A percentile compares a stretch with the other conserved stretches of the same genome.
These are phyloP conservation scores for Lipomyces mesembrius DNA, from an alignment of 805 yeast genomes.

Conservation along the genomic window DNA sequence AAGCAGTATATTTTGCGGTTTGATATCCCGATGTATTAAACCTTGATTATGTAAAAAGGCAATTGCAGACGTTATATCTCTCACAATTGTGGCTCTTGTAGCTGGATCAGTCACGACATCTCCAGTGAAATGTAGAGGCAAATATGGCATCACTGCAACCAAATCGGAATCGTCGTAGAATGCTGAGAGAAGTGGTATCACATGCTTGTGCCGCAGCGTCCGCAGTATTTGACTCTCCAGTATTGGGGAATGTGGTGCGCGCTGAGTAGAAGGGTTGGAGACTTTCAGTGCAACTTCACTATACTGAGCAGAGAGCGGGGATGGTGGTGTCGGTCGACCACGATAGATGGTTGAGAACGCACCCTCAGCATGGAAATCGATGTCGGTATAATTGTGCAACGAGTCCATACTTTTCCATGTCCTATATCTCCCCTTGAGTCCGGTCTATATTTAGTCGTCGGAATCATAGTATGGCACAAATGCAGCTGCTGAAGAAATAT, in stretches of 20 bases:
- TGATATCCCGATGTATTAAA: constrained; percentile 82
- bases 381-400: constrained; percentile 22
- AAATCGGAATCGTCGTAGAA: constrained; percentile 46
- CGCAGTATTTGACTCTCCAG: constrained; percentile 53
- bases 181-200: constrained; percentile 41
- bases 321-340: neutral
- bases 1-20: constrained; percentile 77
- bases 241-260: constrained; percentile 58
- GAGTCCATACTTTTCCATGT: constrained; percentile 8
- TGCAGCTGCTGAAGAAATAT: too few relatives aligned
- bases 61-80: constrained; percentile 57
- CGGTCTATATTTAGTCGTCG: neutral
- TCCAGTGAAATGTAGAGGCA: constrained; percentile 47
- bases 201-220: constrained; percentile 32
- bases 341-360: constrained; percentile 25
- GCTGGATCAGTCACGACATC: constrained; percentile 45
- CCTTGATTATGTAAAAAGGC: constrained; percentile 67
- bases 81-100: constrained; percentile 46
- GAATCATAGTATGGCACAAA: too few relatives aligned
- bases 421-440: neutral
- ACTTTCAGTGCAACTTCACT: constrained; percentile 53
- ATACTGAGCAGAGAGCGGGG: neutral
- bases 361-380: constrained; percentile 24
- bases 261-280: constrained; percentile 55
- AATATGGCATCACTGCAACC: constrained; percentile 52